Conservation (phyloP, 805 yeast genomes). For the Pichia deserticola region DNA sequence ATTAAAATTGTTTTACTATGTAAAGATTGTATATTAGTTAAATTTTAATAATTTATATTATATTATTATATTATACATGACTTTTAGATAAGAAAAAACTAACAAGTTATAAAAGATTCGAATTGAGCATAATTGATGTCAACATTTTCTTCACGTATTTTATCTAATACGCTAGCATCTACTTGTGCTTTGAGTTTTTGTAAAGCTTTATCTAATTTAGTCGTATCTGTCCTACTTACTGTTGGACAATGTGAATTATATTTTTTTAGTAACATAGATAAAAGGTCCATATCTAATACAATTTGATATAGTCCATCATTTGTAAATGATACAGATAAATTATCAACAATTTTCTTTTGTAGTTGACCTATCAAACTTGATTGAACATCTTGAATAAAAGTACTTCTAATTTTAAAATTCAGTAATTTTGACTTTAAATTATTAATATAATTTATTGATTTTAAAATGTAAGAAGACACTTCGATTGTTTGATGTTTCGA, state of each 20-base stretch:
- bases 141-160: conserved; percentile 15
- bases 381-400: conserved; percentile 17
- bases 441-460: conserved; percentile 20
- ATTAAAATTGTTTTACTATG: not conserved
- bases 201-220: conserved; percentile 15
- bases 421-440: conserved; percentile 21
- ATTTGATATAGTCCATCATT: conserved; percentile 19
- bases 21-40: conserved; percentile 1
- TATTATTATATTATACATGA: no score
- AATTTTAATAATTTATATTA: not conserved
- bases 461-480: conserved; percentile 18
- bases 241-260: conserved; percentile 13
- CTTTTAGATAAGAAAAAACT: not conserved
- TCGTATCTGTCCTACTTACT: conserved; percentile 13
- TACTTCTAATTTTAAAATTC: conserved; percentile 14
- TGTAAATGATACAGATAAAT: conserved; percentile 16
- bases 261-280: conserved; percentile 17
- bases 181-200: conserved; percentile 16
- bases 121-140: conserved; percentile 21
- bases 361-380: conserved; percentile 17
- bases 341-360: conserved; percentile 18
- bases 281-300: conserved; percentile 19
- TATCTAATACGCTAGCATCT: conserved; percentile 12
- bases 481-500: conserved; percentile 12
- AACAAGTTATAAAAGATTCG: conserved; percentile 16